A percentile compares a stretch with the other conserved stretches of the same genome.
These are phyloP conservation scores for Alternaria solani DNA, from an alignment of 2,329 filamentous ascomycete genomes.

Conservation along the genomic window DNA sequence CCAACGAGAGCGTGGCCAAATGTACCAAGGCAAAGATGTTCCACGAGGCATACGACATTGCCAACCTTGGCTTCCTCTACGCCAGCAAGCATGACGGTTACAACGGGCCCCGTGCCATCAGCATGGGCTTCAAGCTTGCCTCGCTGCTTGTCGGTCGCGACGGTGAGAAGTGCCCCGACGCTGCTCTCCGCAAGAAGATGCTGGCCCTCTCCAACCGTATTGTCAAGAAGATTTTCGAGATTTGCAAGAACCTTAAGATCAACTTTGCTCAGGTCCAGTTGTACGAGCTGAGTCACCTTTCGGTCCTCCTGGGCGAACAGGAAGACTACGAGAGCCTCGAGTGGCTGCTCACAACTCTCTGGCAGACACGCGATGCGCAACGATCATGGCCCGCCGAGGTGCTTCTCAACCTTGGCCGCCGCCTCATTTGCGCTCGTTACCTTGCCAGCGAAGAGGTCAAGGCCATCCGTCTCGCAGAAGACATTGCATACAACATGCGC, in stretches of 20 bases:
- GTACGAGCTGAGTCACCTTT: constrained; percentile 54
- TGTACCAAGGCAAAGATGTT: constrained; percentile 43
- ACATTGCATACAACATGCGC: constrained; percentile 65
- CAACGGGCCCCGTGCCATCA: constrained; percentile 45
- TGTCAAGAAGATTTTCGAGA: constrained; percentile 52
- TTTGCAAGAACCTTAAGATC: constrained; percentile 53
- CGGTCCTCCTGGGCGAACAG: constrained; percentile 55
- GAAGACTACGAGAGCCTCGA: constrained; percentile 55
- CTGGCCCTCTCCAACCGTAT: constrained; percentile 53
- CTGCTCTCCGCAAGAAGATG: constrained; percentile 50
- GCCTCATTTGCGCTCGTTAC: constrained; percentile 62
- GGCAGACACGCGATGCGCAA: constrained; percentile 47
- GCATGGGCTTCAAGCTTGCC: constrained; percentile 49
- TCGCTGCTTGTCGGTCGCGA: constrained; percentile 45
- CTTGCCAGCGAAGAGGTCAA: constrained; percentile 56
- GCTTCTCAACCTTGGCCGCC: constrained; percentile 61
- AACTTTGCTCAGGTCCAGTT: constrained; percentile 55
- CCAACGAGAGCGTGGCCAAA: constrained; percentile 34
- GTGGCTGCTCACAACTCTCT: constrained; percentile 50
- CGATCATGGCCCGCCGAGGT: constrained; percentile 48
- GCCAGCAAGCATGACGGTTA: constrained; percentile 44
- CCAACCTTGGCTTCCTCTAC: constrained; percentile 45
- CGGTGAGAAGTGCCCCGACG: constrained; percentile 41
- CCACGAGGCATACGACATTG: constrained; percentile 45
- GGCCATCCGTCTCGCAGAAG: constrained; percentile 57